Conservation (phyloP, 169 alveolate species). For the Cyclospora cayetanensis region DNA sequence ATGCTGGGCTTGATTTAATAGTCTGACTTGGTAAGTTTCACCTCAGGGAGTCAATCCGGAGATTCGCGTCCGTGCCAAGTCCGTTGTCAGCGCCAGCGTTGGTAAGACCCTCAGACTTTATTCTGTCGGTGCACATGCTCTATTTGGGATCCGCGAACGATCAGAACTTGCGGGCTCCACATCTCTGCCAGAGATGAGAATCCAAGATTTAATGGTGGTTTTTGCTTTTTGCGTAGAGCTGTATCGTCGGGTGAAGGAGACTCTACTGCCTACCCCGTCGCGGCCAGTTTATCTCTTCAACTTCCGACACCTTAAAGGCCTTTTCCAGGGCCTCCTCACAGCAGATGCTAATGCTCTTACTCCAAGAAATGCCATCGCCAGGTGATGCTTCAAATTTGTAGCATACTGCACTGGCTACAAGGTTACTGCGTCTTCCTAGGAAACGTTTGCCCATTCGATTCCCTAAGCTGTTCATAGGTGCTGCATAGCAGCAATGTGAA, state of each 20-base stretch:
- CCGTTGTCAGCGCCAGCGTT: constrained; percentile 91
- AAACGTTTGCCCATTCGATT: too few relatives aligned
- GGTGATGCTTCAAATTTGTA: constrained; percentile 77
- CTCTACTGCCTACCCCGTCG: constrained; percentile 94
- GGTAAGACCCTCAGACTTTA: constrained; percentile 58
- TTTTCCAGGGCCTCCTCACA: constrained; percentile 89
- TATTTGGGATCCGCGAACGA: too few relatives aligned
- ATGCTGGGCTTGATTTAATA: too few relatives aligned
- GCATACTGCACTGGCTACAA: not conserved
- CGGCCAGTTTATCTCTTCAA: constrained; percentile 95
- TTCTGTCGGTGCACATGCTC: not conserved
- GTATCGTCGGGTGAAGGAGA: constrained; percentile 89
- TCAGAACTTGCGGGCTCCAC: too few relatives aligned
- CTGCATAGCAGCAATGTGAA: too few relatives aligned
- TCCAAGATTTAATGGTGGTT: not conserved
- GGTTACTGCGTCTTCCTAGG: not conserved
- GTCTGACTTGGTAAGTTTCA: too few relatives aligned
- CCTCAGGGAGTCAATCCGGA: constrained; percentile 85
- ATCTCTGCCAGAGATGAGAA: not conserved
- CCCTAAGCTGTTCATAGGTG: too few relatives aligned
- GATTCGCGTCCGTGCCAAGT: constrained; percentile 85
- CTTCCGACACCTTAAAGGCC: constrained; percentile 93
- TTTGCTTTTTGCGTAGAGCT: constrained; percentile 78
- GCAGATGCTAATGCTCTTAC: constrained; percentile 25
- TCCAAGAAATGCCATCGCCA: not conserved